Evolutionary conservation across 2,329 filamentous ascomycete genomes (phyloP).

Genomic region (Trichophyton equinum): DNA sequence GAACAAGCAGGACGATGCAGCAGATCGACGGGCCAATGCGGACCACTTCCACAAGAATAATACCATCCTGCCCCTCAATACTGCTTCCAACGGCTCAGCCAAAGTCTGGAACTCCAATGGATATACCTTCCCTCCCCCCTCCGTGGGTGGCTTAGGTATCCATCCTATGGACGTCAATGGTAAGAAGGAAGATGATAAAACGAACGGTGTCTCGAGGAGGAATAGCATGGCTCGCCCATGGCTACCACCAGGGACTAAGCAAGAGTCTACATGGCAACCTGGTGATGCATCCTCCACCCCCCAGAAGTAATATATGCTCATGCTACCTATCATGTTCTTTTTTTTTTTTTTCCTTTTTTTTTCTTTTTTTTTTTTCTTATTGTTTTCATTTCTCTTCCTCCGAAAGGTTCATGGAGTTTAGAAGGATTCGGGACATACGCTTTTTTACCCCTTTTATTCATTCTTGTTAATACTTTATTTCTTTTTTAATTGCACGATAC

Average conservation of each 20-base stretch:
- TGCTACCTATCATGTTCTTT: background rate
- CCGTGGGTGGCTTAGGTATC: constrained; percentile 8
- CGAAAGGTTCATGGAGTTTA: background rate
- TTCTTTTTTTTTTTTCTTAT: background rate
- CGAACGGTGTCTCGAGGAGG: constrained; percentile 31
- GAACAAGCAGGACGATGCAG: constrained; percentile 75
- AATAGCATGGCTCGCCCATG: constrained; percentile 39
- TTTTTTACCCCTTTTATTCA: background rate
- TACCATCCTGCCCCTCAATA: constrained; percentile 54
- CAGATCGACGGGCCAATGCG: constrained; percentile 60
- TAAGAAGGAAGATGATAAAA: constrained; percentile 36
- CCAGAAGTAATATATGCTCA: constrained; percentile 1
- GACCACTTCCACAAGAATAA: constrained; percentile 50
- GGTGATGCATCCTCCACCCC: constrained; percentile 28
- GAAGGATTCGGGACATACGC: background rate
- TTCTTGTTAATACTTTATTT: background rate
- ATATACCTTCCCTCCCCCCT: constrained; percentile 23
- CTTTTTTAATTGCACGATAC: background rate
- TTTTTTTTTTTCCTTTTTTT: background rate
- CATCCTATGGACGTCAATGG: background rate
- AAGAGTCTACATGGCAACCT: constrained; percentile 69
- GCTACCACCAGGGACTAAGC: constrained; percentile 67
- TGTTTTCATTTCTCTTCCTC: background rate
- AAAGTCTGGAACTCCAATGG: constrained; percentile 28
- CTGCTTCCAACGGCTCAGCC: constrained; percentile 26